A percentile compares a stretch with the other conserved stretches of the same genome.
These are phyloP conservation scores for Viridothelium virens DNA, from an alignment of 495 filamentous ascomycete genomes.

Conservation along the genomic window DNA sequence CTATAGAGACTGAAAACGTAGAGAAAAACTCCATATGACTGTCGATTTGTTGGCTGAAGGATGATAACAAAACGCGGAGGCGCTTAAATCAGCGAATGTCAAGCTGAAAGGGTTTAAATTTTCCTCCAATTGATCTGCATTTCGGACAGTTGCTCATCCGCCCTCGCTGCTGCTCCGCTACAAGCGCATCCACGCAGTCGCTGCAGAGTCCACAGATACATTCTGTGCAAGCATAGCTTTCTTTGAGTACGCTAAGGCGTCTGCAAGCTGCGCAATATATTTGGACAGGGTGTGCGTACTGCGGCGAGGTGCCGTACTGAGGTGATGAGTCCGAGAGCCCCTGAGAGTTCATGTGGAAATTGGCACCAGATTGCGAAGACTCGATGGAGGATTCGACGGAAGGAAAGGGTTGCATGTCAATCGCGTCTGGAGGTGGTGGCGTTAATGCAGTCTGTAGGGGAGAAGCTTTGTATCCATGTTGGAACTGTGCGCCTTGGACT, in stretches of 20 bases:
- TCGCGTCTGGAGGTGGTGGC: constrained; percentile 62
- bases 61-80: background rate
- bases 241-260: constrained; percentile 59
- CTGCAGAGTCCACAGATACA: constrained; percentile 87
- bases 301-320: constrained; percentile 35
- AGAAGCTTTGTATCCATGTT: constrained; percentile 68
- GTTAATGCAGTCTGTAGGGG: constrained; percentile 80
- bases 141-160: constrained; percentile 54
- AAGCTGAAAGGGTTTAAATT: constrained; percentile 60
- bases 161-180: constrained; percentile 44
- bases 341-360: constrained; percentile 23
- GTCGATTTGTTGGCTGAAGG: background rate
- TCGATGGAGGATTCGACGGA: constrained; percentile 69
- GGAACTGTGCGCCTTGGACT: constrained; percentile 49
- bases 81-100: constrained; percentile 50
- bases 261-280: constrained; percentile 85
- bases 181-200: constrained; percentile 73
- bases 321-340: constrained; percentile 44
- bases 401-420: constrained; percentile 63
- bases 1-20: background rate
- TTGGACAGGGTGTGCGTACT: constrained; percentile 52
- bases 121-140: constrained; percentile 58
- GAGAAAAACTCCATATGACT: too few relatives aligned
- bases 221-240: constrained; percentile 86
- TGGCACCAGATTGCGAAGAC: constrained; percentile 45